Percentiles rank a stretch among this genome's conserved stretches.
Evolutionary conservation across 1,284 basidiomycete genomes (phyloP).

Genomic region (Rhodotorula sp.): DNA sequence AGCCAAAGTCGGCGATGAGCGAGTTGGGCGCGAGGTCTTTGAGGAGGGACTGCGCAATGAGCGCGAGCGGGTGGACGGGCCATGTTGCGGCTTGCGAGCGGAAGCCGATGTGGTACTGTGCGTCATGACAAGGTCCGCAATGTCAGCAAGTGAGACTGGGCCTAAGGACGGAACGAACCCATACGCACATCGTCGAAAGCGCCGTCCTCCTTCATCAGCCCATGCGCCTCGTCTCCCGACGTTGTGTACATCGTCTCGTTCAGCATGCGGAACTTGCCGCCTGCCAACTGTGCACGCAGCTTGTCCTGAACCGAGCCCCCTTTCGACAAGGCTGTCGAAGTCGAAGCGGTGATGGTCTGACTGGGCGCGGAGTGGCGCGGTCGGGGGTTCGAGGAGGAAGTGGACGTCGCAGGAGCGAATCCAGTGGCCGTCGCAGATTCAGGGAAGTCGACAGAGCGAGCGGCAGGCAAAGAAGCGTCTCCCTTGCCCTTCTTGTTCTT

Average conservation of each 20-base stretch:
- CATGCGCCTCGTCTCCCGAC: conserved; percentile 67
- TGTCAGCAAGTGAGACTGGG: neutral
- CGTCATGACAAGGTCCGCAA: neutral
- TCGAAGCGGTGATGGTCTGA: neutral
- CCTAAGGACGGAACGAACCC: neutral
- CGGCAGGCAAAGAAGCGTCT: neutral
- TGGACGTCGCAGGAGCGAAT: neutral
- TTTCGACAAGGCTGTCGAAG: conserved; percentile 1
- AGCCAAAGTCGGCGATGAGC: conserved; percentile 88
- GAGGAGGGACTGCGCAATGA: conserved; percentile 65
- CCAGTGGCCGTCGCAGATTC: neutral
- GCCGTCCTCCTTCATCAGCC: conserved; percentile 75
- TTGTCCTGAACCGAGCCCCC: conserved; percentile 31
- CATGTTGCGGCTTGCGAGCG: conserved; percentile 78
- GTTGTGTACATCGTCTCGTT: conserved; percentile 47
- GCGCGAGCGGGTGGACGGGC: conserved; percentile 83
- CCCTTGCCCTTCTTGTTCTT: neutral
- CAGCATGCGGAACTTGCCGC: conserved; percentile 45
- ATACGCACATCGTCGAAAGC: conserved; percentile 71
- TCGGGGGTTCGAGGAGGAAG: neutral
- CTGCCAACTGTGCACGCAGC: conserved; percentile 43
- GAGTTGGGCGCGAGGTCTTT: conserved; percentile 61
- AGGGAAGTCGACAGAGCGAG: neutral
- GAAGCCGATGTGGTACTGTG: conserved; percentile 85
- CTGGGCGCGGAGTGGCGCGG: neutral